phyloP scores from a whole-genome alignment of 1,284 basidiomycete species.

The Flammula alnicola region DNA sequence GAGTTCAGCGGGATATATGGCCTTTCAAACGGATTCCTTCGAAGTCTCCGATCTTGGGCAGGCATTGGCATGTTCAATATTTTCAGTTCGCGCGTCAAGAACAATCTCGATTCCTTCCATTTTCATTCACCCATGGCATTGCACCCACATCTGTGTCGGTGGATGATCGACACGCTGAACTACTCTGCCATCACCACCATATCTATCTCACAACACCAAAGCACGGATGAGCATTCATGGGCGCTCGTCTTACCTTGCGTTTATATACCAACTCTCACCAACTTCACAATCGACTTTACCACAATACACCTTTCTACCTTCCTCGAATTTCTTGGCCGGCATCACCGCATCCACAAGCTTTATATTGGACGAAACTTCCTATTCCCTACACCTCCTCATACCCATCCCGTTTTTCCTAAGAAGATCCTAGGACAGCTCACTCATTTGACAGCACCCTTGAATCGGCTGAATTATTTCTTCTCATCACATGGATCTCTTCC shows the following conservation, averaged over 20 bases:
- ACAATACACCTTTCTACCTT: conserved; percentile 22
- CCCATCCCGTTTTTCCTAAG: background rate
- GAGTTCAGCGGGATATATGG: conserved; percentile 1
- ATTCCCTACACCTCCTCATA: conserved; percentile 2
- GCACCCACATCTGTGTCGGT: conserved; percentile 23
- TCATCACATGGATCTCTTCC: conserved; percentile 7
- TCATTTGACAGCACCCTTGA: conserved; percentile 19
- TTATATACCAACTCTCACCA: conserved; percentile 23
- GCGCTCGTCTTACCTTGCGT: conserved; percentile 24
- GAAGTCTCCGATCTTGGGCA: too few relatives aligned
- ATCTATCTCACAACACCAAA: conserved; percentile 27
- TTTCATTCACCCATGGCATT: conserved; percentile 32
- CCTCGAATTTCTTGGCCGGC: conserved; percentile 26
- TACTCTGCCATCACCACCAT: conserved; percentile 27
- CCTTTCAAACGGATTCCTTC: background rate
- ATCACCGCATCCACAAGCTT: conserved; percentile 23
- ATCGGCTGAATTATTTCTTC: conserved; percentile 8
- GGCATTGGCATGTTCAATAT: too few relatives aligned
- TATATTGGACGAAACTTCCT: conserved; percentile 24
- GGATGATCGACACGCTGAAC: conserved; percentile 31
- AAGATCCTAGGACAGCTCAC: conserved; percentile 14
- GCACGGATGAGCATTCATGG: conserved; percentile 22
- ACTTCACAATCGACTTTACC: conserved; percentile 26
- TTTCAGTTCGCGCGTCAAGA: background rate
- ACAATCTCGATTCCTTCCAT: conserved; percentile 23